Evolutionary conservation across 495 filamentous ascomycete species (phyloP).

Genomic region (Neurospora sp.): DNA sequence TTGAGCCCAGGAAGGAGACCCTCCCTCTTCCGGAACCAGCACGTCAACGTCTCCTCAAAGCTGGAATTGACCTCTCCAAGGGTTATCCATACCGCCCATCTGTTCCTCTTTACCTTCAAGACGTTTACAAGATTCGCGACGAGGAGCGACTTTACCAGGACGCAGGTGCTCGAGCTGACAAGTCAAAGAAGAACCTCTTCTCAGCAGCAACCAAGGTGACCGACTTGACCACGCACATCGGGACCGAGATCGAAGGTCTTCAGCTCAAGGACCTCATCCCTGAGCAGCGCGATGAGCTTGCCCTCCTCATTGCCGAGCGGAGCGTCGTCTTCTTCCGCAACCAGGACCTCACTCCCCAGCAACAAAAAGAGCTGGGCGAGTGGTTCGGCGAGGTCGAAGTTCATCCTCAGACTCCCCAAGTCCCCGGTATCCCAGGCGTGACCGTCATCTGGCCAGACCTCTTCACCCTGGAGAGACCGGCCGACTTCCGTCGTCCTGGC

Average conservation of each 20-base stretch:
- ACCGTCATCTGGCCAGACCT: slow-evolving; percentile 62
- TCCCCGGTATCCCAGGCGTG: slow-evolving; percentile 54
- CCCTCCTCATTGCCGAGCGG: slow-evolving; percentile 58
- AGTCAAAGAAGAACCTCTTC: slow-evolving; percentile 53
- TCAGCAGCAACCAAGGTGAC: slow-evolving; percentile 57
- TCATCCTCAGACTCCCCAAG: slow-evolving; percentile 61
- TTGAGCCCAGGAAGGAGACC: slow-evolving; percentile 50
- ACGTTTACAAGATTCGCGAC: slow-evolving; percentile 53
- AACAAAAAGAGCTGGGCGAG: slow-evolving; percentile 58
- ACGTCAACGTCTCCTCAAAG: slow-evolving; percentile 48
- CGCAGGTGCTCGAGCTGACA: slow-evolving; percentile 55
- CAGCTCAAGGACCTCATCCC: slow-evolving; percentile 59
- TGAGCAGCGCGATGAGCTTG: slow-evolving; percentile 63
- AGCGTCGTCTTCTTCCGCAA: slow-evolving; percentile 70
- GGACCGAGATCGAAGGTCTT: slow-evolving; percentile 60
- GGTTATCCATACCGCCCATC: slow-evolving; percentile 61
- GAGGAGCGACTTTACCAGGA: slow-evolving; percentile 50
- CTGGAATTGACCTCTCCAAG: slow-evolving; percentile 51
- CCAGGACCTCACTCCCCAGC: slow-evolving; percentile 59
- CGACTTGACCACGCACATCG: slow-evolving; percentile 55
- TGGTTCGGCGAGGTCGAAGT: slow-evolving; percentile 58
- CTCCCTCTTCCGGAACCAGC: slow-evolving; percentile 46
- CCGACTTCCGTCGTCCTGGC: slow-evolving; percentile 54
- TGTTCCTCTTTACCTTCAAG: slow-evolving; percentile 54
- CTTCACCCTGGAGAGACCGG: slow-evolving; percentile 42